These are phyloP conservation scores for Mucor irregularis DNA, from an alignment of 371 early-diverging fungal genomes.

Conservation along the genomic window DNA sequence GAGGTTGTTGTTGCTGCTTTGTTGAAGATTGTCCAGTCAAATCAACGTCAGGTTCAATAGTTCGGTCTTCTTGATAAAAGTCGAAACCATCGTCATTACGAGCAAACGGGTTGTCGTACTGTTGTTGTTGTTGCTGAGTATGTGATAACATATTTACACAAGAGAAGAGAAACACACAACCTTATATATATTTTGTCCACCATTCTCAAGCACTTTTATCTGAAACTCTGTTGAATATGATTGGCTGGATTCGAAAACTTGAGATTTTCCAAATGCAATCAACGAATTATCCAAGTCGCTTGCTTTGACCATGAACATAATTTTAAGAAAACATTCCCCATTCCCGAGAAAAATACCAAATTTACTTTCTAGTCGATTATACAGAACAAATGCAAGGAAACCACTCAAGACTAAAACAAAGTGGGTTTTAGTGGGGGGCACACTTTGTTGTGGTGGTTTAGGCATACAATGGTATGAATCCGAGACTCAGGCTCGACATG, in stretches of 20 bases:
- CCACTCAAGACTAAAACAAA: background rate
- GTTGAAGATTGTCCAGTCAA: constrained; percentile 36
- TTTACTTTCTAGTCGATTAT: background rate
- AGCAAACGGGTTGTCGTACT: constrained; percentile 30
- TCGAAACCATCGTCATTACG: constrained; percentile 16
- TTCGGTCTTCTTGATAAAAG: constrained; percentile 17
- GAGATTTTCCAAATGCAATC: too few relatives aligned
- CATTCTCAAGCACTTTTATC: too few relatives aligned
- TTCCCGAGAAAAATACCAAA: too few relatives aligned
- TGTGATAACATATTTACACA: constrained; percentile 8
- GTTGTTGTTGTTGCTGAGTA: constrained; percentile 6
- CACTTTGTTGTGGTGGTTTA: constrained; percentile 3
- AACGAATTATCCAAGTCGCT: too few relatives aligned
- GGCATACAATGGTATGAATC: constrained; percentile 17
- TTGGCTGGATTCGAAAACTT: too few relatives aligned
- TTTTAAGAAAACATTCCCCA: too few relatives aligned
- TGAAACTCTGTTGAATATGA: too few relatives aligned
- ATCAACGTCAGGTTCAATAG: constrained; percentile 34
- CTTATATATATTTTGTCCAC: too few relatives aligned
- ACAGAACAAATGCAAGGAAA: background rate
- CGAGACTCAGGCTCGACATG: constrained; percentile 39
- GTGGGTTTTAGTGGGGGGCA: background rate
- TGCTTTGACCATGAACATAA: too few relatives aligned
- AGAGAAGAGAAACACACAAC: too few relatives aligned
- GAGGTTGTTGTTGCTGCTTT: constrained; percentile 11